Base-by-base conservation (phyloP, 1,284 basidiomycete genomes). In the Pseudozyma sp. region DNA sequence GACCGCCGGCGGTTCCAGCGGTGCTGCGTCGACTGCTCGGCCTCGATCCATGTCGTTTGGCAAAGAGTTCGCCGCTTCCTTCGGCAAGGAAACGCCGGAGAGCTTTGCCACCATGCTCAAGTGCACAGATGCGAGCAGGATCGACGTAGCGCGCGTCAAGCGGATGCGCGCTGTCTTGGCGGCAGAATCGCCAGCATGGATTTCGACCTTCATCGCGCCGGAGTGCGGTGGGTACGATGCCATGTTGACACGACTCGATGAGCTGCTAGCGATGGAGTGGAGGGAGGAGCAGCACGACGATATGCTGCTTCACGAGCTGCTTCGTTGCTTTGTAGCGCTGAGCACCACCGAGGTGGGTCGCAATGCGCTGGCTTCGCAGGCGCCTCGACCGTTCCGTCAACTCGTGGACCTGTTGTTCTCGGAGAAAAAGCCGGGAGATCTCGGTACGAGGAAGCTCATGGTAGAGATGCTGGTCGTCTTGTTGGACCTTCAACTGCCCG, bases 261-360 rank as follows among this genome's bases (percentile, higher is more conserved):
- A 99, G 84, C 88, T 99, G 10, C 87, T 99, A 0, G 92, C 94
- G 72, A 90, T 98, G 51, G 96, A 99, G 86, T 99, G 96, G 96
- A 90, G 94, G 69, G 96, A 98, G 84, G 96, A 99, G 84, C 95
- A 97, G 83, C 95, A 97, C 78, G 96, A 97, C 81, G 97, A 99
- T 83, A 91, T 95, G 83, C 88, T 97, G 49, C 87, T 99, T 8
- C 91, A 96, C 78, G 96, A 98, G 84, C 87, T 99, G 0, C 87
- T 99, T 31, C 90, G 94, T 4, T 97, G 94, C 85, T 90, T 99
- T 85, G 97, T 97, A 84, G 96, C 93, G 0, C 87, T 99, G 1
- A 90, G 91, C 0, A 95, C 94, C 0, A 96, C 95, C 1, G 90
- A 91, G 9, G 92, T 94, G 24, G 80, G 88, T 35, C 85, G 86